Conservation (phyloP, 495 filamentous ascomycete species). For the Delitschia confertaspora region DNA sequence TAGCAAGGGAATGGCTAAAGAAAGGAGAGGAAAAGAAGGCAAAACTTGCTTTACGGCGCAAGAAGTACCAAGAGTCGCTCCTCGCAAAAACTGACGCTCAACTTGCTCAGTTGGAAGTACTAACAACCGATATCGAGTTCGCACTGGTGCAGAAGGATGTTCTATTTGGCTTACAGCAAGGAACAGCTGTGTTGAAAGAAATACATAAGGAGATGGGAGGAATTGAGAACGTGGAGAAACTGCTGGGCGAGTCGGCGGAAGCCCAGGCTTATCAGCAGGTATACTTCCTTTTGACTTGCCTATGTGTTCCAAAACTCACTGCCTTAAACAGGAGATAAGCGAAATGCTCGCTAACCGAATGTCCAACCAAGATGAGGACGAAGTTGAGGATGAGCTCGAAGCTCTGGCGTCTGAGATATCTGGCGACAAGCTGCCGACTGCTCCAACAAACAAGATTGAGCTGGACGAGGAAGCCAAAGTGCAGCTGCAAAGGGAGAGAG, state of each 20-base stretch:
- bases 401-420: constrained; percentile 61
- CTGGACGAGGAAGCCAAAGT: constrained; percentile 16
- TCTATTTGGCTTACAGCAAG: constrained; percentile 83
- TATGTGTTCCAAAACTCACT: background rate
- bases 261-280: constrained; percentile 83
- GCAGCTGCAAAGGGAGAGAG: constrained; percentile 29
- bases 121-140: constrained; percentile 82
- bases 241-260: constrained; percentile 86
- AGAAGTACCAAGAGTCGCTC: constrained; percentile 93
- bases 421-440: constrained; percentile 48
- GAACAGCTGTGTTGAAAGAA: constrained; percentile 76
- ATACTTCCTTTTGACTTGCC: constrained; percentile 29
- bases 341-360: constrained; percentile 80
- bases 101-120: constrained; percentile 75
- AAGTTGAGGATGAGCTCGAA: constrained; percentile 91
- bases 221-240: constrained; percentile 80
- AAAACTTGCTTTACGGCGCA: constrained; percentile 79
- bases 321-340: constrained; percentile 60
- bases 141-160: constrained; percentile 93
- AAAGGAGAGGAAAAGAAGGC: constrained; percentile 69
- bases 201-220: constrained; percentile 96
- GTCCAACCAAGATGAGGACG: constrained; percentile 90
- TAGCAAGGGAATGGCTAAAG: constrained; percentile 71
- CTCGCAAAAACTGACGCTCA: constrained; percentile 85
- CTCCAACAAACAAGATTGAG: constrained; percentile 42